These are phyloP conservation scores for Amphibolis antarctica DNA, from an alignment of 106 monocot species.

Conservation along the genomic window DNA sequence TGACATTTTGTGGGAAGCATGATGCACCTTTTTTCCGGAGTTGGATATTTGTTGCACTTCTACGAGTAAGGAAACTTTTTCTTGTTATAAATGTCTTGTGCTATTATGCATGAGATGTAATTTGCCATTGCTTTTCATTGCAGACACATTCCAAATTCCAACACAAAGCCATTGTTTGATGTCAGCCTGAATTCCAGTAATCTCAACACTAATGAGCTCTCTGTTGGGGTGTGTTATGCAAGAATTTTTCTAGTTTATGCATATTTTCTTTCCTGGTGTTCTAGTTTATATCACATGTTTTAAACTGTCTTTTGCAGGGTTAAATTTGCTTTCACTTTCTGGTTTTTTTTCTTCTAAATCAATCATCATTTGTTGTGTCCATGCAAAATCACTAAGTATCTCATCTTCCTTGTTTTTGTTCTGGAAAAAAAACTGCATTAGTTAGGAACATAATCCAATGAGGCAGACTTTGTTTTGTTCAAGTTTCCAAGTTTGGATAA, in stretches of 20 bases:
- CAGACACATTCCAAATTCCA: conserved; percentile 7
- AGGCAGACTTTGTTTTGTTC: background rate
- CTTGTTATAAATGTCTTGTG: background rate
- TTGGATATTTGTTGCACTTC: conserved; percentile 21
- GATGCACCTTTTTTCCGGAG: conserved; percentile 33
- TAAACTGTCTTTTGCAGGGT: background rate
- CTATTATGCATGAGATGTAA: background rate
- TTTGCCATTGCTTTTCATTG: background rate
- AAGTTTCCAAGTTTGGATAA: background rate
- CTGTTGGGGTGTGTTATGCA: background rate
- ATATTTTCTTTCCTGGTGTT: too few species aligned
- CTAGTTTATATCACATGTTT: too few species aligned
- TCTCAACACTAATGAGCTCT: background rate
- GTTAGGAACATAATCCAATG: background rate
- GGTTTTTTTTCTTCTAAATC: too few species aligned
- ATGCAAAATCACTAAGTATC: background rate
- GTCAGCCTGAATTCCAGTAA: background rate
- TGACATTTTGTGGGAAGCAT: conserved; percentile 31
- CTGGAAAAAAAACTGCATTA: background rate
- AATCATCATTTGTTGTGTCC: too few species aligned
- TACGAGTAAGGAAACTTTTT: conserved; percentile 8
- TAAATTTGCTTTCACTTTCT: background rate
- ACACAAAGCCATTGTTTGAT: background rate
- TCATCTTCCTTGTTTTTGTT: background rate
- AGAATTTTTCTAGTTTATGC: background rate